Evolutionary conservation across 805 yeast species (phyloP), one percentile per base, ranked within the genome.

Genomic region (Wickerhamomyces queroliae): DNA sequence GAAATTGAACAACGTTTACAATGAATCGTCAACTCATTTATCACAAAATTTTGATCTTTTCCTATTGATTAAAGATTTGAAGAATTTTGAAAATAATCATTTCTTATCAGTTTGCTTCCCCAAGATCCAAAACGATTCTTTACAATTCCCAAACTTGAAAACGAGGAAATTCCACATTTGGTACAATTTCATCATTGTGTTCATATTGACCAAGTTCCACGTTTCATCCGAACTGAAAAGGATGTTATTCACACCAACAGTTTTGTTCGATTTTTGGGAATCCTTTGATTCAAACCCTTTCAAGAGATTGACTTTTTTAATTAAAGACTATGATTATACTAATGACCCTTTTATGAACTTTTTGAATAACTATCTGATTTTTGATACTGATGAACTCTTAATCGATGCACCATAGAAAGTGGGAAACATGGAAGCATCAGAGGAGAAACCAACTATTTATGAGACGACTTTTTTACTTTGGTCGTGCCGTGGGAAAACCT

Each of bases 331-430:
- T 23, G 48, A 50, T 23, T 45, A 42, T 29, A 11, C 30, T 9
- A 29, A 32, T 16, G 57, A 52, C 27, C 46, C 49, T 17, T 52
- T 47, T 38, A 44, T 49, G 49, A 37, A 36, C 18, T 52, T 50
- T 36, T 25, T 52, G 24, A 15, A 36, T 9, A 19, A 27, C 11
- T 35, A 35, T 20, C 13, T n/a, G 7, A 30, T 30, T 4, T 18
- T 30, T 12, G 33, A 30, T 12, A 19, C 7, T 30, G 33, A 19
- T 30, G 33, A 30, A 23, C 25, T 23, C 8, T 23, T 23, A 11
- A 23, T 23, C 11, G 25, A 23, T 11, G 25, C 25, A 23, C 25
- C n/a, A n/a, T n/a, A n/a, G n/a, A n/a, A n/a, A n/a, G n/a, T n/a
- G n/a, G n/a, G n/a, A n/a, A n/a, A n/a, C n/a, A n/a, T n/a, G n/a